Base-by-base conservation (phyloP, 306 rosid genomes). In the Boehmeria nivea region DNA sequence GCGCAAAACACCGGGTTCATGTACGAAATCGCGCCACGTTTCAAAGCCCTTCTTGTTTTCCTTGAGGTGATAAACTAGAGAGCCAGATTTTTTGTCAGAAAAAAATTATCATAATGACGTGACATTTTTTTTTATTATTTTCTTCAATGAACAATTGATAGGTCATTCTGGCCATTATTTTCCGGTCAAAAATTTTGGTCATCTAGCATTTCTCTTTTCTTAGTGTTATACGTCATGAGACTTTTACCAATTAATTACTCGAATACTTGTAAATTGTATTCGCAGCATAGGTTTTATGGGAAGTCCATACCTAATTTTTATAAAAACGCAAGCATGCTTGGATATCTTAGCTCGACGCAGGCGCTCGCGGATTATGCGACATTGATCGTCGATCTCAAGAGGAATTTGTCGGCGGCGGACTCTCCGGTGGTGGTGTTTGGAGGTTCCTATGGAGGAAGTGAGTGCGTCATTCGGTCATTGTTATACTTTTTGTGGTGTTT, bases 401-500 rank as follows among this genome's bases (percentile, higher is more conserved):
- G 67, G 21, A 90, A 84, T 58, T 67, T 82, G 42, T 54, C 84
- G 43, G 88, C 87, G 17, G 31, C 25, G 7, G 75, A 89, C 6
- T 83, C 87, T n/a, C 89, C 97, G 18, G 94, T 86, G 44, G 85
- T 86, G 19, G 89, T 83, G 2, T 83, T 89, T 18, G 97, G 94
- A 50, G 97, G 97, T 50, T 89, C 97, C 66, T 89, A 89, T 15
- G 95, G 97, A 55, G 89, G 97, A 89, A 89, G 95, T 81, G 83
- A 33, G 73, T 27, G 13, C 25, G 6, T 45, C 4, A 39, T 1
- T 14, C 12, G 15, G 12, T 25, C 25, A 19, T 3, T 22, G 43
- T 56, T 18, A 47, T 2, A 6, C 24, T 2, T 20, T 4, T 57
- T 21, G 3, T 11, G 0, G 3, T 19, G 25, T 48, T 22, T 12